Evolutionary conservation across 2,329 filamentous ascomycete species (phyloP).

Genomic region (Biscogniauxia marginata): DNA sequence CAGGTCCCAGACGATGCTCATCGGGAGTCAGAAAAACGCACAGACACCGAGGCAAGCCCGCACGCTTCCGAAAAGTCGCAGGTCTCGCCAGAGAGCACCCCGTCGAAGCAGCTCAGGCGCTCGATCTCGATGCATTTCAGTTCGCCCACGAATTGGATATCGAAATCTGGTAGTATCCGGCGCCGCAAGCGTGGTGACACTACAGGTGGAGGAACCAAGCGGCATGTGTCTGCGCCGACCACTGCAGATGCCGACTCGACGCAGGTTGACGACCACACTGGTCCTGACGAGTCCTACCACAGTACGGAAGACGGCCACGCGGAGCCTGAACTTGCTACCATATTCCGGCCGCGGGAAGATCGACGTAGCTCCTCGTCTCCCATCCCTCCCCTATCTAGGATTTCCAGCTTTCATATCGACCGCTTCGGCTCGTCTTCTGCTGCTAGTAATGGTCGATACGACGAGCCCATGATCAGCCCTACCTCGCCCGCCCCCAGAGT

Average conservation of each 20-base stretch:
- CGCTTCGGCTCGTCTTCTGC: constrained; percentile 46
- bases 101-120: constrained; percentile 46
- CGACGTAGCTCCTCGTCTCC: constrained; percentile 54
- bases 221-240: constrained; percentile 54
- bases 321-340: constrained; percentile 32
- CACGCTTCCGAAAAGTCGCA: constrained; percentile 24
- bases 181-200: constrained; percentile 51
- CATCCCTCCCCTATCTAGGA: constrained; percentile 51
- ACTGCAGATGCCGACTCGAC: constrained; percentile 24
- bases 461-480: constrained; percentile 18
- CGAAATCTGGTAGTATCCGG: constrained; percentile 55
- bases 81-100: constrained; percentile 37
- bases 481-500: constrained; percentile 21
- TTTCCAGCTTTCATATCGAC: constrained; percentile 57
- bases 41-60: constrained; percentile 24
- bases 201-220: constrained; percentile 42
- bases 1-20: constrained; percentile 11
- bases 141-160: constrained; percentile 56
- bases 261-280: constrained; percentile 24
- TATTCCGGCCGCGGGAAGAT: constrained; percentile 31
- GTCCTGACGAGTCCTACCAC: constrained; percentile 27
- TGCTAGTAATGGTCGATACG: constrained; percentile 32
- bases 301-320: constrained; percentile 27
- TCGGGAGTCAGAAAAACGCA: constrained; percentile 13
- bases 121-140: constrained; percentile 61